phyloP scores from a whole-genome alignment of 2,329 filamentous ascomycete species.

The Dactylellina cionopaga region DNA sequence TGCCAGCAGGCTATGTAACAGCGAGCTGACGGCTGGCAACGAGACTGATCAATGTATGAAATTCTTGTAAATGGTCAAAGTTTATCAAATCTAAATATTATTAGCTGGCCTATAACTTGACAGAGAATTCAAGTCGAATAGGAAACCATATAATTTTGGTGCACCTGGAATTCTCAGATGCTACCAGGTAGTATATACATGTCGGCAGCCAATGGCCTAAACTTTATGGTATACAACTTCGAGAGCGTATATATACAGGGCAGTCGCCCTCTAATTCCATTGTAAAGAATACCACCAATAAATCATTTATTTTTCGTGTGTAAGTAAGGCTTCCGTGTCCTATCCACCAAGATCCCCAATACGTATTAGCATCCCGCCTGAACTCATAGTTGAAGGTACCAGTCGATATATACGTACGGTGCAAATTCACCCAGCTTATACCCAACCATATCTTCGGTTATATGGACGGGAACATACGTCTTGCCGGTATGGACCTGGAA shows the following conservation, averaged over 20 bases:
- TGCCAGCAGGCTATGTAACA: no score
- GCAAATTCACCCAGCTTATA: constrained; percentile 95
- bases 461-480: constrained; percentile 79
- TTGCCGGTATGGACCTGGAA: constrained; percentile 95
- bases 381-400: neutral
- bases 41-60: no score
- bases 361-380: neutral
- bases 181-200: constrained; percentile 10
- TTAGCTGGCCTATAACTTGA: no score
- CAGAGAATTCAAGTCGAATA: no score
- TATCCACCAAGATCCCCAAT: neutral
- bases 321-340: constrained; percentile 36
- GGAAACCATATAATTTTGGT: neutral
- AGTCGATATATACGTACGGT: constrained; percentile 69
- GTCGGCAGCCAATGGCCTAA: no score
- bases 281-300: no score
- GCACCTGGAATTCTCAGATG: neutral
- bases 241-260: neutral
- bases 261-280: neutral
- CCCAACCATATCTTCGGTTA: constrained; percentile 96
- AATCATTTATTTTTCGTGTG: constrained; percentile 15
- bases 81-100: no score
- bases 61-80: no score
- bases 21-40: no score
- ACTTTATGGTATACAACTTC: no score